These are phyloP conservation scores for Zygoascus tannicola DNA, from an alignment of 805 yeast species.

Conservation along the genomic window DNA sequence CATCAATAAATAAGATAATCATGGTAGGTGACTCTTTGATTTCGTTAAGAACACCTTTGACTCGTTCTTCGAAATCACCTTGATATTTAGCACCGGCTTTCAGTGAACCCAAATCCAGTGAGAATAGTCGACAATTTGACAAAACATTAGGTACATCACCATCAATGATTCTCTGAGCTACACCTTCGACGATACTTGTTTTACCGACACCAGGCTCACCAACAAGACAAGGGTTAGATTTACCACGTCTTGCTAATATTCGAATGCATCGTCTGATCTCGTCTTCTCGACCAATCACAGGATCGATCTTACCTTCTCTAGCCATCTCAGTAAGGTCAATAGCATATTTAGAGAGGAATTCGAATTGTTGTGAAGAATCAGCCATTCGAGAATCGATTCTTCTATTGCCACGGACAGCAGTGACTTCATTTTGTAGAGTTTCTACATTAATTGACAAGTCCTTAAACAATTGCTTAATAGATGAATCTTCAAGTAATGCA, in stretches of 20 bases:
- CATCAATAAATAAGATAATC: constrained; percentile 90
- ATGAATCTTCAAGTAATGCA: constrained; percentile 72
- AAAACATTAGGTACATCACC: constrained; percentile 89
- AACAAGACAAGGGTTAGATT: constrained; percentile 90
- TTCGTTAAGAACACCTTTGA: constrained; percentile 92
- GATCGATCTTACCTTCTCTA: constrained; percentile 88
- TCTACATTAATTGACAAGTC: constrained; percentile 52
- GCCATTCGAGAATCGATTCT: constrained; percentile 91
- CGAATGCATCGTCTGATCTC: constrained; percentile 93
- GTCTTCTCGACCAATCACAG: constrained; percentile 98
- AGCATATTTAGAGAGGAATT: constrained; percentile 83
- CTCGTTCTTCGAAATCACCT: constrained; percentile 97
- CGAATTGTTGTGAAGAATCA: constrained; percentile 76
- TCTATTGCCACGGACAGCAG: constrained; percentile 78
- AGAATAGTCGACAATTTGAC: constrained; percentile 69
- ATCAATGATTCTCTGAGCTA: constrained; percentile 93
- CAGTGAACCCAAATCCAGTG: constrained; percentile 89
- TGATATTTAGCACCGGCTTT: constrained; percentile 98
- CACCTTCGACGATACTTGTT: constrained; percentile 96
- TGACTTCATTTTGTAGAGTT: constrained; percentile 65
- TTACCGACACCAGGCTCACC: constrained; percentile 99
- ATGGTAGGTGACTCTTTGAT: constrained; percentile 72
- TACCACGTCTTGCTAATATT: constrained; percentile 92
- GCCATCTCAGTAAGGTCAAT: constrained; percentile 91
- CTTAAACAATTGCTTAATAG: constrained; percentile 62